These are phyloP conservation scores for Fonsecaea erecta DNA, from an alignment of 2,329 filamentous ascomycete genomes.

Conservation along the genomic window DNA sequence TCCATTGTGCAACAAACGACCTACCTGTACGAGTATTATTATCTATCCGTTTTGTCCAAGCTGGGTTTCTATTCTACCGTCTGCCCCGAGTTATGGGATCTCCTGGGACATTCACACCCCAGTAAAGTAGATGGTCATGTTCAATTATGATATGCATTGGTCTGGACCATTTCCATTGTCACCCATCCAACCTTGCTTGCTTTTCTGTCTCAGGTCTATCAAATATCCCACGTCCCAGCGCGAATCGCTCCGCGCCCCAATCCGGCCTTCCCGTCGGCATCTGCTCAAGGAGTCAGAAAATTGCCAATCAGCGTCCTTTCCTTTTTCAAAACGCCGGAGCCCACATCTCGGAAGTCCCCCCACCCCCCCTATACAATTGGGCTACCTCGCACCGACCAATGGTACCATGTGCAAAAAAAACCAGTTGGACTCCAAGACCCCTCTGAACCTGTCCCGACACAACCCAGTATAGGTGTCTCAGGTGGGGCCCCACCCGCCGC, in stretches of 20 bases:
- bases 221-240: background rate
- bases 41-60: background rate
- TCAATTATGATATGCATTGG: background rate
- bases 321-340: too few species aligned
- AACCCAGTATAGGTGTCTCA: too few species aligned
- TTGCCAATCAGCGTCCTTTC: background rate
- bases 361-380: too few species aligned
- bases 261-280: background rate
- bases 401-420: too few species aligned
- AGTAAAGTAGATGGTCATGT: background rate
- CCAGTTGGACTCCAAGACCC: too few species aligned
- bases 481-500: too few species aligned
- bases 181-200: background rate
- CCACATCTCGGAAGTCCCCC: too few species aligned
- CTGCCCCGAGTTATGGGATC: too few species aligned
- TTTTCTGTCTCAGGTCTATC: background rate
- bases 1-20: background rate
- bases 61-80: background rate
- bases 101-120: background rate
- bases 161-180: background rate
- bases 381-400: too few species aligned
- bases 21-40: slow-evolving; percentile 3
- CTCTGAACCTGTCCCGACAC: too few species aligned
- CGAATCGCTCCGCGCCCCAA: background rate
- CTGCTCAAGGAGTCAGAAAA: background rate